A percentile compares a stretch with the other conserved stretches of the same genome.
These are phyloP conservation scores for Heliamphora exappendiculata DNA, from an alignment of 148 eudicot genomes.

Conservation along the genomic window DNA sequence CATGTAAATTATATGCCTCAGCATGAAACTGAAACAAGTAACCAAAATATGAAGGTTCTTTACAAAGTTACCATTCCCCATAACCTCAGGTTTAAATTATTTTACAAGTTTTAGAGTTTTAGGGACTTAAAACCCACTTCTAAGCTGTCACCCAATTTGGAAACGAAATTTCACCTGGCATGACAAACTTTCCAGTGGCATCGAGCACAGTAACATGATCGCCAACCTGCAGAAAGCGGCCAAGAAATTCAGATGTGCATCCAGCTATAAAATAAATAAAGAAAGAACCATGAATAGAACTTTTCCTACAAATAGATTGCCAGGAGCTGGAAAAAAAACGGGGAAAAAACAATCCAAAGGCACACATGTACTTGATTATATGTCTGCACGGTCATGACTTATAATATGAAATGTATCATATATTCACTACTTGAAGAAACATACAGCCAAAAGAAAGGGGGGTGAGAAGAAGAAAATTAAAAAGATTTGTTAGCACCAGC, in stretches of 20 bases:
- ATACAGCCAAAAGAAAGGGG: neutral
- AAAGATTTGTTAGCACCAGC: neutral
- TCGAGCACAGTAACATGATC: slow-evolving; percentile 72
- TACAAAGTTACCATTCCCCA: neutral
- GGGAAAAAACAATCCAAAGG: neutral
- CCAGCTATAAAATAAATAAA: neutral
- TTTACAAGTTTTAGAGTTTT: neutral
- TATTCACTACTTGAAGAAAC: neutral
- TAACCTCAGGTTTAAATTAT: neutral
- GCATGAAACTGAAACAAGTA: neutral
- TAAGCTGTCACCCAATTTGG: neutral
- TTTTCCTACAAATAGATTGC: neutral
- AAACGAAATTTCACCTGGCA: slow-evolving; percentile 64
- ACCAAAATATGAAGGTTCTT: neutral
- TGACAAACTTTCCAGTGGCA: slow-evolving; percentile 91
- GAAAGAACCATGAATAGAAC: neutral
- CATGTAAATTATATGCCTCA: neutral
- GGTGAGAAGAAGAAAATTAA: no score
- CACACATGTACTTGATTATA: neutral
- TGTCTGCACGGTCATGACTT: neutral
- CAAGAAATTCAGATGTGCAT: neutral
- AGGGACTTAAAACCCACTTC: neutral
- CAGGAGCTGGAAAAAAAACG: no score
- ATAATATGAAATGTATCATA: neutral
- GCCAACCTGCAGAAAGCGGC: slow-evolving; percentile 46